Evolutionary conservation across 169 alveolate species (phyloP).

Genomic region (Perkinsus olseni): DNA sequence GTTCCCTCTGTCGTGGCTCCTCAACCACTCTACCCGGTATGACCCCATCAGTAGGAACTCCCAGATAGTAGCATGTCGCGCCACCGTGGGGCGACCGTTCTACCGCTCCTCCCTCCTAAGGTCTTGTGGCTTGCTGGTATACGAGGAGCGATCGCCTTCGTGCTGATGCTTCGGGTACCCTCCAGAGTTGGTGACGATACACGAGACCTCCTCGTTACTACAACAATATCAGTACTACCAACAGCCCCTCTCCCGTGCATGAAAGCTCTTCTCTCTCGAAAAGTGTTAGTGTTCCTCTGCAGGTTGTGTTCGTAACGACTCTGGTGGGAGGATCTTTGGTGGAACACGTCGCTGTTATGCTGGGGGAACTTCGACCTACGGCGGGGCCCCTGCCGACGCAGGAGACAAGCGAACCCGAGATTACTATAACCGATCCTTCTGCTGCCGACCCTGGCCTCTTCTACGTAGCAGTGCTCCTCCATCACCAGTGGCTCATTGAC

Average conservation of each 20-base stretch:
- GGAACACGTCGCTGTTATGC: not conserved
- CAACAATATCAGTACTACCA: not conserved
- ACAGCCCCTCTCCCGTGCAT: not conserved
- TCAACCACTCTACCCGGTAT: not conserved
- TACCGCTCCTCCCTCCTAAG: not conserved
- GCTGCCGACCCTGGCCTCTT: too few relatives aligned
- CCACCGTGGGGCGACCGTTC: not conserved
- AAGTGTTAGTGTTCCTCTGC: too few relatives aligned
- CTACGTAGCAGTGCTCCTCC: too few relatives aligned
- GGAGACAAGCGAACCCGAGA: not conserved
- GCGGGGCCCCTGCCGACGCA: not conserved
- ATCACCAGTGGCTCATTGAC: too few relatives aligned
- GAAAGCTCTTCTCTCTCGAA: too few relatives aligned
- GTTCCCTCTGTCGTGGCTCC: not conserved
- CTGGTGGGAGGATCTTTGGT: not conserved
- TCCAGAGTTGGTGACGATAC: not conserved
- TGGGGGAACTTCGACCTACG: not conserved
- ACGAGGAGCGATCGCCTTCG: not conserved
- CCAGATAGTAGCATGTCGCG: not conserved
- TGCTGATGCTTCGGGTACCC: not conserved
- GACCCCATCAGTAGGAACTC: not conserved
- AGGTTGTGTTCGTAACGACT: not conserved
- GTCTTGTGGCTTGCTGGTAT: not conserved
- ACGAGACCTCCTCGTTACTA: not conserved
- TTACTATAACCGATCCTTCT: too few relatives aligned